A percentile compares a stretch with the other conserved stretches of the same genome.
Evolutionary conservation across 2,329 filamentous ascomycete genomes (phyloP).

Genomic region (Paraphoma chrysanthemicola): DNA sequence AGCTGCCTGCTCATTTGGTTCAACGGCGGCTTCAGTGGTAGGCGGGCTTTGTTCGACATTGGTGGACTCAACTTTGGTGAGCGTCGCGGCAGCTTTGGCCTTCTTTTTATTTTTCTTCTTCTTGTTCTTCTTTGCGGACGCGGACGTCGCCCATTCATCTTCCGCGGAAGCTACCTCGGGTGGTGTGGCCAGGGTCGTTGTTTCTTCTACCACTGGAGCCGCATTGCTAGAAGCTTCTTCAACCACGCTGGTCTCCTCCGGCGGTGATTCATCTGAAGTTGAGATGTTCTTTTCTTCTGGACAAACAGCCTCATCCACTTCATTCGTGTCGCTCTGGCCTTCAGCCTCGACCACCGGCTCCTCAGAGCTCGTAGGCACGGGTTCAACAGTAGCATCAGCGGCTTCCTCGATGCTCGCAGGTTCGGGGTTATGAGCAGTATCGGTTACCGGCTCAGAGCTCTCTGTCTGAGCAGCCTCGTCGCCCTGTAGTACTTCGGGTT

Average conservation of each 20-base stretch:
- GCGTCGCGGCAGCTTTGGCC: not conserved
- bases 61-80: not conserved
- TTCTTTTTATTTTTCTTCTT: not conserved
- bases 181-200: not conserved
- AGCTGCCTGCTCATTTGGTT: not conserved
- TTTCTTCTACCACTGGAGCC: constrained; percentile 5
- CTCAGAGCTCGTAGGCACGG: too few species aligned
- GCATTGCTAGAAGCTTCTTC: constrained; percentile 5
- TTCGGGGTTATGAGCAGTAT: too few species aligned
- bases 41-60: not conserved
- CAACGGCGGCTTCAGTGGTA: not conserved
- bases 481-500: too few species aligned
- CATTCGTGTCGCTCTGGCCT: not conserved
- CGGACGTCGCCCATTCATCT: not conserved
- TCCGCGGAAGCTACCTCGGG: not conserved
- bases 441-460: too few species aligned
- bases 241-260: not conserved
- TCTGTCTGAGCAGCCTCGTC: too few species aligned
- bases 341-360: not conserved
- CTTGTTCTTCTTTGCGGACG: not conserved
- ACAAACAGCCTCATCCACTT: not conserved
- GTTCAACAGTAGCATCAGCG: too few species aligned
- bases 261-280: too few species aligned
- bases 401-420: too few species aligned
- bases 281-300: not conserved